Percentiles rank a stretch among this genome's conserved stretches.
Evolutionary conservation across 805 yeast genomes (phyloP).

Genomic region (Kluyveromyces nonfermentans): DNA sequence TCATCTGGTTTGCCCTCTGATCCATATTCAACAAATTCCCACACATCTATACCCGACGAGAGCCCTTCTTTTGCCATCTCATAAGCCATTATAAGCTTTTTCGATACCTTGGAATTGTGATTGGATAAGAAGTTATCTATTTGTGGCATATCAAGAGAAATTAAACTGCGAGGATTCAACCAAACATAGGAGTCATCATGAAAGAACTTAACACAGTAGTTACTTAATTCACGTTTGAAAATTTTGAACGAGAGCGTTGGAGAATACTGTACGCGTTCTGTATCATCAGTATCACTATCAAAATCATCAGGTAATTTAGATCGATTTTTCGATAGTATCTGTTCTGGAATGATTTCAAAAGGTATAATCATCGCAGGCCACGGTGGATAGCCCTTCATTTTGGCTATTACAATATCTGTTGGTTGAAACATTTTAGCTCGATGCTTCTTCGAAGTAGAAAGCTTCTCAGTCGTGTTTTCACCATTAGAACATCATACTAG

Average conservation of each 20-base stretch:
- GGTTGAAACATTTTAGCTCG: constrained; percentile 31
- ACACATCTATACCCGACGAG: constrained; percentile 24
- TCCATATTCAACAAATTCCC: constrained; percentile 31
- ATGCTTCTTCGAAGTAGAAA: too few species aligned
- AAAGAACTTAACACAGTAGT: constrained; percentile 28
- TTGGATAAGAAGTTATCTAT: constrained; percentile 18
- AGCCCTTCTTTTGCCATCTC: constrained; percentile 38
- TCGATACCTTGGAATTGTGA: constrained; percentile 39
- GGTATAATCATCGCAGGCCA: constrained; percentile 86
- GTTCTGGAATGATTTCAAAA: constrained; percentile 47
- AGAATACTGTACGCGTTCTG: constrained; percentile 19
- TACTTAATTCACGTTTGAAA: constrained; percentile 9
- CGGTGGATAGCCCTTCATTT: constrained; percentile 78
- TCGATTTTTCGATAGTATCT: constrained; percentile 28
- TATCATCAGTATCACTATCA: constrained; percentile 8
- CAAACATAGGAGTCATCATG: constrained; percentile 29
- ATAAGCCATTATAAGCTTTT: constrained; percentile 39
- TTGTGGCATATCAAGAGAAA: constrained; percentile 13
- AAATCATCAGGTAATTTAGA: constrained; percentile 7
- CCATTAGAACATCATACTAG: too few species aligned
- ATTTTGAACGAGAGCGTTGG: constrained; percentile 19
- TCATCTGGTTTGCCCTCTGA: constrained; percentile 24
- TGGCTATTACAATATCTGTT: constrained; percentile 58
- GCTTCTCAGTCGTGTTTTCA: too few species aligned
- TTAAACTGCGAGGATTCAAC: constrained; percentile 22